These are phyloP conservation scores for Clonostachys solani DNA, from an alignment of 2,329 filamentous ascomycete genomes.

Conservation along the genomic window DNA sequence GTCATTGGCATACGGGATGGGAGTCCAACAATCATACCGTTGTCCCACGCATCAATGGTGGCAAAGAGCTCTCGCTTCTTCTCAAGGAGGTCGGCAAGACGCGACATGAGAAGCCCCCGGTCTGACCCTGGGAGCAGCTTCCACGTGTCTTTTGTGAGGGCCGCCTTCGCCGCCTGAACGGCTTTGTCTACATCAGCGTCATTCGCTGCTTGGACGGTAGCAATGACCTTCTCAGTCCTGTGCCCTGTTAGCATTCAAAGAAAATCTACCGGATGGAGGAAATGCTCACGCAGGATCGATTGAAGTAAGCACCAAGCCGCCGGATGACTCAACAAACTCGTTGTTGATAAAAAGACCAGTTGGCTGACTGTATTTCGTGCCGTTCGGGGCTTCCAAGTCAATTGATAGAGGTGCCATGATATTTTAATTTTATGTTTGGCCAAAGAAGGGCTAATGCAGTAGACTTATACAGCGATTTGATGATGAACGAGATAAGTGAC, in stretches of 20 bases:
- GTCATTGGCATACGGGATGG: background rate
- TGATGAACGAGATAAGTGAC: conserved; percentile 5
- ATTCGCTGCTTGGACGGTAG: conserved; percentile 6
- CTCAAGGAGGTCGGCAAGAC: conserved; percentile 65
- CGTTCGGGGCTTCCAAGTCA: conserved; percentile 11
- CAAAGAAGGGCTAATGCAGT: background rate
- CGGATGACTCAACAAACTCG: conserved; percentile 8
- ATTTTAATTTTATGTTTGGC: too few species aligned
- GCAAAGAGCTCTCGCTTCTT: conserved; percentile 44
- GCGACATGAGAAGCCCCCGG: conserved; percentile 62
- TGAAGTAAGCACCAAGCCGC: conserved; percentile 6
- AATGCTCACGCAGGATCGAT: conserved; percentile 10
- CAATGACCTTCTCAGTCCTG: conserved; percentile 8
- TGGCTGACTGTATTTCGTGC: conserved; percentile 25
- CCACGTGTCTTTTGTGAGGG: conserved; percentile 63
- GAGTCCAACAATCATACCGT: conserved; percentile 34
- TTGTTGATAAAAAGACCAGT: conserved; percentile 14
- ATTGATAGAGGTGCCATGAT: background rate
- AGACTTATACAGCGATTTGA: conserved; percentile 8
- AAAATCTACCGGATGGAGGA: too few species aligned
- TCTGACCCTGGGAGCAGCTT: conserved; percentile 58
- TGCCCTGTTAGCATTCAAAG: too few species aligned
- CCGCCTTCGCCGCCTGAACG: conserved; percentile 46
- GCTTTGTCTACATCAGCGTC: conserved; percentile 9
- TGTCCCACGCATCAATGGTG: conserved; percentile 69